Evolutionary conservation across 2,329 filamentous ascomycete species (phyloP).

Genomic region (Cercospora zeina): DNA sequence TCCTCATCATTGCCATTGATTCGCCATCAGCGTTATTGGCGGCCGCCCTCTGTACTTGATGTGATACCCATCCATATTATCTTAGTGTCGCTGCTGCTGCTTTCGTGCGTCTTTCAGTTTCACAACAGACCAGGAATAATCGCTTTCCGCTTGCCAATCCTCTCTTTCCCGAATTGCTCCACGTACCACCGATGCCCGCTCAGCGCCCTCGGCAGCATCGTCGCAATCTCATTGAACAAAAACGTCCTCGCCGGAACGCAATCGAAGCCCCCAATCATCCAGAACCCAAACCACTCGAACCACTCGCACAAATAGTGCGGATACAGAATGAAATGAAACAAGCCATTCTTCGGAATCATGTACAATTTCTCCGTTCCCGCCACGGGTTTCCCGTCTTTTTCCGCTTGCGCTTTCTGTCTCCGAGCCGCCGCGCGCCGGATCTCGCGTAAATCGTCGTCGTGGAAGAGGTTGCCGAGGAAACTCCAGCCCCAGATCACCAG

Average conservation of each 20-base stretch:
- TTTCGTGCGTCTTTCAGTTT: slow-evolving; percentile 8
- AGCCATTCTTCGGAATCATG: slow-evolving; percentile 76
- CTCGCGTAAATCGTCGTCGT: slow-evolving; percentile 86
- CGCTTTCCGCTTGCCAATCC: slow-evolving; percentile 72
- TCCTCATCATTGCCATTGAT: background rate
- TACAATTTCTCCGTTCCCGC: slow-evolving; percentile 76
- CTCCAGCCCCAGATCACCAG: slow-evolving; percentile 74
- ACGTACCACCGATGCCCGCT: slow-evolving; percentile 83
- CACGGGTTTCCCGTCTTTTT: slow-evolving; percentile 48
- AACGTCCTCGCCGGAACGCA: slow-evolving; percentile 79
- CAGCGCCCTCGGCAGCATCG: slow-evolving; percentile 85
- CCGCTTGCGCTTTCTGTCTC: slow-evolving; percentile 55
- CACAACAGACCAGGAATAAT: slow-evolving; percentile 63
- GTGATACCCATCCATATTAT: slow-evolving; percentile 22
- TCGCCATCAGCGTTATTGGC: slow-evolving; percentile 18
- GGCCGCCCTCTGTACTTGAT: too few species aligned
- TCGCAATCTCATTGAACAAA: slow-evolving; percentile 79
- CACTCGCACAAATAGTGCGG: slow-evolving; percentile 97
- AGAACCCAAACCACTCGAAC: slow-evolving; percentile 93
- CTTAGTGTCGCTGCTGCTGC: too few species aligned
- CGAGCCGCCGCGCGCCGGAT: slow-evolving; percentile 71
- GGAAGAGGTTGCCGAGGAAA: slow-evolving; percentile 77
- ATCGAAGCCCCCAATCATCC: slow-evolving; percentile 65
- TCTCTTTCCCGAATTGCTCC: slow-evolving; percentile 81
- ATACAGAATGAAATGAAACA: slow-evolving; percentile 81